Conservation (phyloP, 192 early-diverging fungal species). For the Oehlia diaphana region DNA sequence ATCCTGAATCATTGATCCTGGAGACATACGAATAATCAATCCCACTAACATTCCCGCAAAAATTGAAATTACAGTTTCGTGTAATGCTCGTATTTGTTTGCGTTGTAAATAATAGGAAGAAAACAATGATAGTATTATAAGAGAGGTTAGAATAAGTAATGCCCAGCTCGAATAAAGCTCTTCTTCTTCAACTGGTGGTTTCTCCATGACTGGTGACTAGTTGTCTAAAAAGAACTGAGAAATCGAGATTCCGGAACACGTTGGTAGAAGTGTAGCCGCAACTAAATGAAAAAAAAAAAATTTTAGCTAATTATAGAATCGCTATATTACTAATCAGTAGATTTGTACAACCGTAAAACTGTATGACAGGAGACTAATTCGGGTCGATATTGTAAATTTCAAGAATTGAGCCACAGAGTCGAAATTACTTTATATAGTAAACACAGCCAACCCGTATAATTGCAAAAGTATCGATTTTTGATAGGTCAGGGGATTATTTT, state of each 20-base stretch:
- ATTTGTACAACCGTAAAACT: too few relatives aligned
- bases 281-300: too few relatives aligned
- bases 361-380: too few relatives aligned
- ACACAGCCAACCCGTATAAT: too few relatives aligned
- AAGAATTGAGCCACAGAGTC: too few relatives aligned
- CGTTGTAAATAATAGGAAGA: conserved; percentile 89
- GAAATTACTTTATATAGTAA: too few relatives aligned
- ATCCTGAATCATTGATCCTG: conserved; percentile 62
- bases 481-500: too few relatives aligned
- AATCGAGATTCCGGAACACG: not conserved
- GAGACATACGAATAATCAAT: conserved; percentile 57
- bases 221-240: not conserved
- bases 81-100: conserved; percentile 83
- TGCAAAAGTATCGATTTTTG: too few relatives aligned
- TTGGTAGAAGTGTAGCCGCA: too few relatives aligned
- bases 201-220: not conserved
- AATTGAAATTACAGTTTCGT: conserved; percentile 96
- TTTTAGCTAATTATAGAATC: too few relatives aligned
- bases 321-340: too few relatives aligned
- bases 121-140: conserved; percentile 83
- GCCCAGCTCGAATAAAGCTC: conserved; percentile 80
- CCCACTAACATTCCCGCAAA: conserved; percentile 81
- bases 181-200: conserved; percentile 50
- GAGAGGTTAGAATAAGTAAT: conserved; percentile 79
- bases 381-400: too few relatives aligned